A percentile compares a stretch with the other conserved stretches of the same genome.
Conservation (phyloP, 2,329 filamentous ascomycete species). For the Trichoderma koningii region DNA sequence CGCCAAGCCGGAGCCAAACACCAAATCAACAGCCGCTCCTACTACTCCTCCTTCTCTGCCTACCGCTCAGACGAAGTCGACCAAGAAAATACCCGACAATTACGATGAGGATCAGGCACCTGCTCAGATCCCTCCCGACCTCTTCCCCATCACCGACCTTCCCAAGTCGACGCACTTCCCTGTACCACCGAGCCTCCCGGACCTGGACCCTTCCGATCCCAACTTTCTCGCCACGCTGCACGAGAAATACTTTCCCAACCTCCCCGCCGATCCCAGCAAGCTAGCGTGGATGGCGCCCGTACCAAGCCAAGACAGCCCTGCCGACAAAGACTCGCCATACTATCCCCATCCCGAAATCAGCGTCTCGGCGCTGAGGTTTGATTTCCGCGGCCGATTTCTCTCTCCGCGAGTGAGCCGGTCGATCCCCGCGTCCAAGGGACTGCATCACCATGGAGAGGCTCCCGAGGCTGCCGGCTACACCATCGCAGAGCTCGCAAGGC, state of each 20-base stretch:
- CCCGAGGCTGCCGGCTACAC: constrained; percentile 96
- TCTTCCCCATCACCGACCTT: constrained; percentile 47
- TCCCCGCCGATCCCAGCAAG: constrained; percentile 80
- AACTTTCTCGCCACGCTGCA: constrained; percentile 84
- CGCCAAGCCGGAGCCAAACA: constrained; percentile 13
- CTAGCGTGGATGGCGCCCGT: constrained; percentile 87
- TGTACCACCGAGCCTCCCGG: constrained; percentile 55
- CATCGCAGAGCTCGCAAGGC: constrained; percentile 77
- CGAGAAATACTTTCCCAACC: constrained; percentile 87
- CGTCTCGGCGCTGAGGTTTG: constrained; percentile 80
- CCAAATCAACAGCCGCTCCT: constrained; percentile 4
- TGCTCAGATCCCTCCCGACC: constrained; percentile 44
- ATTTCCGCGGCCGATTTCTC: constrained; percentile 79
- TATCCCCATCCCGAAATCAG: constrained; percentile 75
- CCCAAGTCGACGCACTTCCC: constrained; percentile 63
- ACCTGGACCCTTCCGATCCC: constrained; percentile 80
- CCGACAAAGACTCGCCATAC: constrained; percentile 74
- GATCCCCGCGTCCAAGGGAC: constrained; percentile 74
- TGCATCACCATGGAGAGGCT: constrained; percentile 92
- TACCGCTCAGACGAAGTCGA: constrained; percentile 11
- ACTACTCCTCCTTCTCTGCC: background rate
- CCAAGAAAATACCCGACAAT: constrained; percentile 37
- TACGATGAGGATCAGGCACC: constrained; percentile 50
- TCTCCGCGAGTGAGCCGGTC: constrained; percentile 72
- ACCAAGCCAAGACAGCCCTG: constrained; percentile 63